These are phyloP conservation scores for Spathaspora arborariae DNA, from an alignment of 805 yeast species.

Conservation along the genomic window DNA sequence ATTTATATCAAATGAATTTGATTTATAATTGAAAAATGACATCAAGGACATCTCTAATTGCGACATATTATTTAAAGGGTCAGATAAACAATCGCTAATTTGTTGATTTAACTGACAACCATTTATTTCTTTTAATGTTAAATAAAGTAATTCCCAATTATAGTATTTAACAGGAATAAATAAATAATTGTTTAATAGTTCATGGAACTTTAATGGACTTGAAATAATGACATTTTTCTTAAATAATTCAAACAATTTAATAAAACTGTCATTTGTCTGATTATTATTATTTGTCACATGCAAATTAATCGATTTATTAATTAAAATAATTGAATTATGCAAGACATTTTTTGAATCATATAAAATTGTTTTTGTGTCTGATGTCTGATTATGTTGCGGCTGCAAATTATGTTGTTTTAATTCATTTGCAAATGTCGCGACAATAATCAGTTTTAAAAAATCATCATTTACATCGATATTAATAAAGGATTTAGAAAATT, in stretches of 20 bases:
- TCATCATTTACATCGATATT: conserved; percentile 14
- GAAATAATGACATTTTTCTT: conserved; percentile 48
- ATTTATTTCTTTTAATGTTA: conserved; percentile 48
- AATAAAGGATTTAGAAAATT: conserved; percentile 22
- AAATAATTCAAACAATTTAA: conserved; percentile 36
- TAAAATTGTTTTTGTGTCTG: conserved; percentile 15
- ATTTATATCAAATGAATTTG: conserved; percentile 27
- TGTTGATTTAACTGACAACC: conserved; percentile 10
- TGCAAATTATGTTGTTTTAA: conserved; percentile 24
- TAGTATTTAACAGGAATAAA: conserved; percentile 35
- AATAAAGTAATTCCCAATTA: conserved; percentile 43
- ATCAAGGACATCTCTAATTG: conserved; percentile 14
- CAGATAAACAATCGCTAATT: conserved; percentile 7
- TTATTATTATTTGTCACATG: conserved; percentile 3
- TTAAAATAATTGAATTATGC: conserved; percentile 52
- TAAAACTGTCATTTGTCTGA: conserved; percentile 1
- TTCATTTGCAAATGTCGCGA: conserved; percentile 33
- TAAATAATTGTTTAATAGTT: conserved; percentile 46
- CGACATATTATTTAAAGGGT: conserved; percentile 5
- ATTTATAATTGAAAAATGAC: conserved; percentile 9
- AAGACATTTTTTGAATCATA: conserved; percentile 38
- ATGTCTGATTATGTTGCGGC: neutral
- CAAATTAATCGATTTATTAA: conserved; percentile 37
- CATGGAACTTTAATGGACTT: conserved; percentile 49
- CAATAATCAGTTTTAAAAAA: conserved; percentile 23